Conservation (phyloP, 306 rosid genomes). For the Lathyrus sativus region DNA sequence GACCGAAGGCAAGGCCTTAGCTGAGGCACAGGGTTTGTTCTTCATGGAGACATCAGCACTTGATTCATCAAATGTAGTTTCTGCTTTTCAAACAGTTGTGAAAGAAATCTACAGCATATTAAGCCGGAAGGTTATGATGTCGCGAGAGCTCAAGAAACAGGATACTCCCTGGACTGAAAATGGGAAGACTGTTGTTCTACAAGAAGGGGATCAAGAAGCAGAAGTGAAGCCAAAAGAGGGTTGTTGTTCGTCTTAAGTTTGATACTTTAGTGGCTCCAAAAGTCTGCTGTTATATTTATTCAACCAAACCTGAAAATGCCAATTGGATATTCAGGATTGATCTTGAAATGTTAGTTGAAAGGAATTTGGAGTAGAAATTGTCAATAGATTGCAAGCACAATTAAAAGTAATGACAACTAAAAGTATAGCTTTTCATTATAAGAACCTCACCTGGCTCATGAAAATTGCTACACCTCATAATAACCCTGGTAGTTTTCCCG, state of each 20-base stretch:
- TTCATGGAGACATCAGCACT: slow-evolving; percentile 98
- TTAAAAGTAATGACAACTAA: slow-evolving; percentile 5
- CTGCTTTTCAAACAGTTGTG: slow-evolving; percentile 92
- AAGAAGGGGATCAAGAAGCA: slow-evolving; percentile 52
- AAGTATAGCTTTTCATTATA: not conserved
- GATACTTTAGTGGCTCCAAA: slow-evolving; percentile 34
- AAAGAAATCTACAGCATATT: slow-evolving; percentile 89
- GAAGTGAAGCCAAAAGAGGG: slow-evolving; percentile 54
- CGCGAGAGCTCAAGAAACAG: slow-evolving; percentile 76
- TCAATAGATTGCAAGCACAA: slow-evolving; percentile 14
- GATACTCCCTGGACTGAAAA: slow-evolving; percentile 58
- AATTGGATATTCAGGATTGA: too few species aligned
- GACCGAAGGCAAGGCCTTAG: slow-evolving; percentile 83
- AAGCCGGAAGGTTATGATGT: slow-evolving; percentile 90
- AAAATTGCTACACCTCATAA: too few species aligned
- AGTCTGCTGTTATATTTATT: too few species aligned
- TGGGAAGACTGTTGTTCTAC: slow-evolving; percentile 81
- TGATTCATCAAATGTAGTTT: slow-evolving; percentile 83
- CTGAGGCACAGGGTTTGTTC: slow-evolving; percentile 93
- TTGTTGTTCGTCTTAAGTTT: slow-evolving; percentile 74
- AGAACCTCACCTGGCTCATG: too few species aligned
- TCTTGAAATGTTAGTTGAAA: too few species aligned
- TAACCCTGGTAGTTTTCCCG: too few species aligned
- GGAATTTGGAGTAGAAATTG: too few species aligned
- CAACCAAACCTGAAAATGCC: too few species aligned